Base-by-base conservation (phyloP, 169 alveolate species). In the Theileria sp. region DNA sequence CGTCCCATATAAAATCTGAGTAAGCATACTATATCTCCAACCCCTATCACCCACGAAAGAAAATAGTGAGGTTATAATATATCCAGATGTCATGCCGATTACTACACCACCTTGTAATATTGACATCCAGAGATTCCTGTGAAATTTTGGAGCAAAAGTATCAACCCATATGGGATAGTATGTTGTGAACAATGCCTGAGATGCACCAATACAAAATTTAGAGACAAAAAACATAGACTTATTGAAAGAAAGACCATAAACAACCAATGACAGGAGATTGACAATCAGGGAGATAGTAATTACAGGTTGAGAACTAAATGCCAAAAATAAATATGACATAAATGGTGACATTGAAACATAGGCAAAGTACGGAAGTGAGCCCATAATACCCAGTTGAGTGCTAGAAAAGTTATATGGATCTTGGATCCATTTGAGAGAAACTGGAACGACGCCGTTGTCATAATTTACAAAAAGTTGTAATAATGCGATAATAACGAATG, bases 151-250 rank as follows among this genome's bases (percentile, higher is more conserved):
- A 8, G 98, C 94, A 67, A 94, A 96, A 62, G 87, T 95, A 86
- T 96, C 97, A 19, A 95, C 95, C 99, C 99, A 97, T 7, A 96
- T 98, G 0, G 99, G 99, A 9, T 92, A 88, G 75, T 96, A 96
- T 10, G 95, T 95, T 13, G 94, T 95, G 54, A 94, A 93, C 70
- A 95, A 92, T 0, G 98, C 95, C 89, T 96, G 96, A 0, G 97
- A 87, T 21, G 93, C 86, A 15, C 99, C 99, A 58, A 92, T 86
- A 56, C 92, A 76, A 79, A 97, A 93, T 69, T 98, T 88, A 72
- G 91, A 81, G 25, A 86, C n/a, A 77, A 92, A 96, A 81, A 95
- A 90, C 79, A 91, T 74, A 5, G 61, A 73, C 67, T 89, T 80
- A 67, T 88, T 77, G 58, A 77, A 50, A 6, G 96, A 88, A 25